Evolutionary conservation across 768 basidiomycete genomes (phyloP).

Genomic region (Erythrobasidium yunnanense): DNA sequence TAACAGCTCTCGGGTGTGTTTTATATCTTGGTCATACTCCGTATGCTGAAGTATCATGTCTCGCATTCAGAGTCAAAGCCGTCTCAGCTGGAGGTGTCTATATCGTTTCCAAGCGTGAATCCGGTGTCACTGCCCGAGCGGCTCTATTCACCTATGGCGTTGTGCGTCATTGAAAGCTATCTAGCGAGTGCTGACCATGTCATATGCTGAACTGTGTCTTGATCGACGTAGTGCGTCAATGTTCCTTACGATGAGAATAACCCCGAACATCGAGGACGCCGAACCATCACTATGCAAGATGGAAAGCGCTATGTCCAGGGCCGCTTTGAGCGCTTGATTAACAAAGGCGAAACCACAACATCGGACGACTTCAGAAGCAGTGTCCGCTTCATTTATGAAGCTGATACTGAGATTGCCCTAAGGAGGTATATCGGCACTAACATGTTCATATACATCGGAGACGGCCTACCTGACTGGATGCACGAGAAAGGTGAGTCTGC

Average conservation of each 20-base stretch:
- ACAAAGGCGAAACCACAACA: background rate
- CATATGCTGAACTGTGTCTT: too few relatives aligned
- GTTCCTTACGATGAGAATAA: too few relatives aligned
- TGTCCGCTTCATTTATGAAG: background rate
- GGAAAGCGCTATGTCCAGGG: too few relatives aligned
- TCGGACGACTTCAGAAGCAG: background rate
- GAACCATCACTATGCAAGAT: too few relatives aligned
- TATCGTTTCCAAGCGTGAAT: background rate
- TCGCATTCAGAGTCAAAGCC: background rate
- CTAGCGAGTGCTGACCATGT: too few relatives aligned
- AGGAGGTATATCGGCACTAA: background rate
- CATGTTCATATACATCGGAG: background rate
- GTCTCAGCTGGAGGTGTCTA: background rate
- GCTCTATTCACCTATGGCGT: background rate
- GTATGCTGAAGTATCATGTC: too few relatives aligned
- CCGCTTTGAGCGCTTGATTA: too few relatives aligned
- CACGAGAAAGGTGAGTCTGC: too few relatives aligned
- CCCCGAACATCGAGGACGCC: too few relatives aligned
- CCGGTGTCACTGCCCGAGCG: background rate
- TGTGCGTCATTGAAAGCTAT: too few relatives aligned
- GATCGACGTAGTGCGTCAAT: too few relatives aligned
- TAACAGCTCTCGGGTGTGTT: background rate
- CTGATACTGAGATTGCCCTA: background rate
- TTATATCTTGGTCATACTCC: too few relatives aligned
- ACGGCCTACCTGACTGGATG: background rate